Conservation (phyloP, 2,329 filamentous ascomycete genomes). For the Anthostomella pinea region DNA sequence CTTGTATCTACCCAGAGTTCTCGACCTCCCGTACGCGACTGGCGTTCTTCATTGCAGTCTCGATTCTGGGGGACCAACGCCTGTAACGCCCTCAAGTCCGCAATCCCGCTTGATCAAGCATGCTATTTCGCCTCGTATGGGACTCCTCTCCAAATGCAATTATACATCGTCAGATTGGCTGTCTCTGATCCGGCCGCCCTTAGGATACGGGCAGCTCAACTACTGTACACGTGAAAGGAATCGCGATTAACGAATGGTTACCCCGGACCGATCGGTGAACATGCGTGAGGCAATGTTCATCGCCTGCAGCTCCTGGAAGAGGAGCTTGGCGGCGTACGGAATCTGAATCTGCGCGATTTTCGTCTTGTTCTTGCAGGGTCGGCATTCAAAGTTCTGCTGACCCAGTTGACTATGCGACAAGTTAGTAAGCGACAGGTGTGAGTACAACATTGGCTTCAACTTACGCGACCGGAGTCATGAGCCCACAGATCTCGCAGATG, state of each 20-base stretch:
- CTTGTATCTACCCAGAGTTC: too few relatives aligned
- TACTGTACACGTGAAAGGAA: too few relatives aligned
- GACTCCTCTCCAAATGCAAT: too few relatives aligned
- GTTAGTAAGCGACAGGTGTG: slow-evolving; percentile 14
- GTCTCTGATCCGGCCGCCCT: too few relatives aligned
- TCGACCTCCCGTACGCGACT: too few relatives aligned
- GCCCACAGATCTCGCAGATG: slow-evolving; percentile 95
- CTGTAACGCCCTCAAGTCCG: too few relatives aligned
- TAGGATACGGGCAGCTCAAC: too few relatives aligned
- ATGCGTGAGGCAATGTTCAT: slow-evolving; percentile 99
- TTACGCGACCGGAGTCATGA: slow-evolving; percentile 99
- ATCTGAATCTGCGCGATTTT: slow-evolving; percentile 98
- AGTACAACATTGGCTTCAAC: slow-evolving; percentile 50
- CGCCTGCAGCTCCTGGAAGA: slow-evolving; percentile 95
- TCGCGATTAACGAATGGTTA: slow-evolving; percentile 59
- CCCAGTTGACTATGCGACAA: slow-evolving; percentile 72
- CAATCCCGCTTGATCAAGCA: too few relatives aligned
- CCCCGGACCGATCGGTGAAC: slow-evolving; percentile 84
- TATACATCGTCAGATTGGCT: too few relatives aligned
- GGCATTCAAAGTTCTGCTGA: slow-evolving; percentile 93
- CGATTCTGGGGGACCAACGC: too few relatives aligned
- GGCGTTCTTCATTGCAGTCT: too few relatives aligned
- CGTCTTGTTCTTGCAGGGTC: slow-evolving; percentile 98
- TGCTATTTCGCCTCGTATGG: too few relatives aligned
- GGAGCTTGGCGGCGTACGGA: slow-evolving; percentile 93